phyloP scores from a whole-genome alignment of 345 rosid genomes.

The Psidium guajava region DNA sequence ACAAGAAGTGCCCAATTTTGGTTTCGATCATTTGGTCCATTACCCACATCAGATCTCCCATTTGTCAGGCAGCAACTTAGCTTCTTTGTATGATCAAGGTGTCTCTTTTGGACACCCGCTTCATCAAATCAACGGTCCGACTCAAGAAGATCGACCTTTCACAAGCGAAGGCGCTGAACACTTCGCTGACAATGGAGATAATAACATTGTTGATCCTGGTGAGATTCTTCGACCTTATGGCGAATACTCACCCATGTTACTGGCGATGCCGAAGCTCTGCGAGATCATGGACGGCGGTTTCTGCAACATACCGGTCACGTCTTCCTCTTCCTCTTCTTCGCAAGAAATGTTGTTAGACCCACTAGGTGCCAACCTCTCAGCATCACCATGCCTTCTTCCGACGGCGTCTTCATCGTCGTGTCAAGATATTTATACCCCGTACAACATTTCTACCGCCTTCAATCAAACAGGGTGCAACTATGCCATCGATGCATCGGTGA shows the following conservation, averaged over 20 bases:
- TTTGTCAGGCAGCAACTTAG: not conserved
- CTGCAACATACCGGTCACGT: slow-evolving; percentile 6
- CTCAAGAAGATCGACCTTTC: not conserved
- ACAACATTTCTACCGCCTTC: not conserved
- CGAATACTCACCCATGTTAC: not conserved
- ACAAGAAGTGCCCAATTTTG: not conserved
- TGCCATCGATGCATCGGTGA: not conserved
- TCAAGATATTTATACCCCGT: not conserved
- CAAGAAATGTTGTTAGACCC: not conserved
- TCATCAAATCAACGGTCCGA: not conserved
- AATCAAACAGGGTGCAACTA: not conserved
- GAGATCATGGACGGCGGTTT: slow-evolving; percentile 13
- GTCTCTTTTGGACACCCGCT: not conserved
- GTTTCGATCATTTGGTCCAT: not conserved
- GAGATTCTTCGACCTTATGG: not conserved
- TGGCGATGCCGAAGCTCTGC: slow-evolving; percentile 38
- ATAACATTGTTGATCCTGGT: not conserved
- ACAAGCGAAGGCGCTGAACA: not conserved
- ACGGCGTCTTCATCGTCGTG: not conserved
- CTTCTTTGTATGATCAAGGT: not conserved
- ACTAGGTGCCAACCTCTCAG: not conserved
- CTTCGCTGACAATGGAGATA: not conserved
- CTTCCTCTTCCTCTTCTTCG: slow-evolving; percentile 15
- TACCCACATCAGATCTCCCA: not conserved
- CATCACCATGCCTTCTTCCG: not conserved